Percentiles rank a stretch among this genome's conserved stretches.
phyloP scores from a whole-genome alignment of 768 basidiomycete genomes.

The Leccinum olivaceopallidum region DNA sequence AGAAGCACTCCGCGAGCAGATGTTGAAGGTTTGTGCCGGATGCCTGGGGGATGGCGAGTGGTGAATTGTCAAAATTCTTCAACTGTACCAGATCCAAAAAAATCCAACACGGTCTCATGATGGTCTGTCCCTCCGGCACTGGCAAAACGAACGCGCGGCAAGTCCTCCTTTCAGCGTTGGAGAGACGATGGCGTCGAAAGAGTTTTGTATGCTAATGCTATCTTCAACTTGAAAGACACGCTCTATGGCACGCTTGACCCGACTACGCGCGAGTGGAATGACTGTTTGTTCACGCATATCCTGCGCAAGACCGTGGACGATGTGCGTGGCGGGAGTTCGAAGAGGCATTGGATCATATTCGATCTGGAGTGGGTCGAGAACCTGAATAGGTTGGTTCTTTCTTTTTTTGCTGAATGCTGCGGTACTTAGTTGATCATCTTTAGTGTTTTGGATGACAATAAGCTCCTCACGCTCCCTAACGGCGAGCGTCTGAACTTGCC shows the following conservation, averaged over 20 bases:
- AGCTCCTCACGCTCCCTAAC: constrained; percentile 93
- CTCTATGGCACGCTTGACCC: constrained; percentile 96
- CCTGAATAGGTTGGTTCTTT: constrained; percentile 78
- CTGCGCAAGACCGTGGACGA: constrained; percentile 98
- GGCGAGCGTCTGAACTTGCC: constrained; percentile 98
- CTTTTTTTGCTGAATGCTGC: not conserved
- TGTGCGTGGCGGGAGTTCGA: constrained; percentile 94
- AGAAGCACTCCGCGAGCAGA: constrained; percentile 80
- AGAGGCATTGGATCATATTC: constrained; percentile 99
- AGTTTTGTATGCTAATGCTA: constrained; percentile 94
- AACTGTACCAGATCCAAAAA: constrained; percentile 99
- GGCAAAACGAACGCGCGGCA: constrained; percentile 99
- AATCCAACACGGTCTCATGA: constrained; percentile 99
- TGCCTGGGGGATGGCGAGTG: constrained; percentile 86
- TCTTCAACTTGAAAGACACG: constrained; percentile 84
- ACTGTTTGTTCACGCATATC: constrained; percentile 97
- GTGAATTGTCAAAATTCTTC: constrained; percentile 95
- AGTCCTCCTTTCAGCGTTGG: constrained; percentile 86
- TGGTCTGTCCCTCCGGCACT: constrained; percentile 97
- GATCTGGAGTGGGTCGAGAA: constrained; percentile 99
- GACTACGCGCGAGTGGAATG: constrained; percentile 99
- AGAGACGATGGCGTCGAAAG: constrained; percentile 92
- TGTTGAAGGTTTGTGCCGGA: constrained; percentile 80
- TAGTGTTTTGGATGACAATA: constrained; percentile 99
- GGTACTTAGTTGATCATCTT: constrained; percentile 5